These are phyloP conservation scores for Toxicodendron radicans DNA, from an alignment of 345 rosid genomes.

Conservation along the genomic window DNA sequence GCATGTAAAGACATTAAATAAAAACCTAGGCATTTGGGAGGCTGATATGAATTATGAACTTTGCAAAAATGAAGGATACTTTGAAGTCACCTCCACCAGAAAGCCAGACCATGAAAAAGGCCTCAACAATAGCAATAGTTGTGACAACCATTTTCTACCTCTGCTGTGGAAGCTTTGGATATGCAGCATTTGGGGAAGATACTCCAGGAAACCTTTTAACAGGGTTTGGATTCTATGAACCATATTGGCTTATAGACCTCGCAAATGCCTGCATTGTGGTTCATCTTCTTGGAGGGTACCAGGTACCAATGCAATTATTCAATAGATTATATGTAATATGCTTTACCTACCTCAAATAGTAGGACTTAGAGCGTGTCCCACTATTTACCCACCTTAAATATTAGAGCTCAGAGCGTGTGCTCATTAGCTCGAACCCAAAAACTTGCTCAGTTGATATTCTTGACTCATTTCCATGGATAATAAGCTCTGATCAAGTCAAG, in stretches of 20 bases:
- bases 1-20: background rate
- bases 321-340: too few species aligned
- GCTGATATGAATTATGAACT: background rate
- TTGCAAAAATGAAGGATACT: conserved; percentile 39
- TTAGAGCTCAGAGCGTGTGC: too few species aligned
- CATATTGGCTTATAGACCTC: conserved; percentile 52
- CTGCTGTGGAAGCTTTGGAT: conserved; percentile 46
- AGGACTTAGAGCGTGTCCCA: too few species aligned
- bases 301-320: conserved; percentile 25
- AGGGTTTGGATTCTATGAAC: conserved; percentile 52
- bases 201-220: conserved; percentile 58
- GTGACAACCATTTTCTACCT: conserved; percentile 44
- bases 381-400: too few species aligned
- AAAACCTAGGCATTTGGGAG: background rate
- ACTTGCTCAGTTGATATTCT: too few species aligned
- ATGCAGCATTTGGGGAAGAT: conserved; percentile 52
- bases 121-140: conserved; percentile 31
- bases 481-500: too few species aligned
- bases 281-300: conserved; percentile 56
- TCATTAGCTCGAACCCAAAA: too few species aligned
- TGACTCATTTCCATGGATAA: too few species aligned
- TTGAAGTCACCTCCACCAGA: conserved; percentile 51
- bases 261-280: conserved; percentile 50
- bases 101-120: conserved; percentile 47
- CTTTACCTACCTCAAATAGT: too few species aligned